Evolutionary conservation across 2,329 filamentous ascomycete species (phyloP).

Genomic region (Canariomyces notabilis): DNA sequence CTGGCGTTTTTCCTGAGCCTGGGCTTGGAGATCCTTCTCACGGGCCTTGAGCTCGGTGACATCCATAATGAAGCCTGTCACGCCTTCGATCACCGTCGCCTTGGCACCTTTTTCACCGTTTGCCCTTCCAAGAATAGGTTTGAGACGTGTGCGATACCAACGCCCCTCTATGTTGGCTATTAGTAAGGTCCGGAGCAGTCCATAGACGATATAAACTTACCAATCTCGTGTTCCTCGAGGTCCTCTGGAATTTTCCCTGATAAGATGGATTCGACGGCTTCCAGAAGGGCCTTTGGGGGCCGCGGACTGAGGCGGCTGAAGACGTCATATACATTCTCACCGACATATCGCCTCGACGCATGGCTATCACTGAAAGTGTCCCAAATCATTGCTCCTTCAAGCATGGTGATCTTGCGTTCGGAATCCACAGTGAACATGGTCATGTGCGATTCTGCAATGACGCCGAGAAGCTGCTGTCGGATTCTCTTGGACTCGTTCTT

Average conservation of each 20-base stretch:
- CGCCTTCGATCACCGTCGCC: slow-evolving; percentile 58
- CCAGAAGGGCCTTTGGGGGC: slow-evolving; percentile 42
- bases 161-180: slow-evolving; percentile 42
- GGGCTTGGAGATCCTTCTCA: slow-evolving; percentile 57
- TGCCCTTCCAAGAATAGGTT: slow-evolving; percentile 58
- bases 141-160: slow-evolving; percentile 67
- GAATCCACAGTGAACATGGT: slow-evolving; percentile 70
- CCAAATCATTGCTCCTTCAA: slow-evolving; percentile 64
- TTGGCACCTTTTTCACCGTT: slow-evolving; percentile 45
- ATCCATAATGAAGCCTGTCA: slow-evolving; percentile 76
- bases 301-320: slow-evolving; percentile 48
- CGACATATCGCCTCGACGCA: slow-evolving; percentile 48
- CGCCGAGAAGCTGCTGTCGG: slow-evolving; percentile 65
- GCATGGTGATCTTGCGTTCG: slow-evolving; percentile 57
- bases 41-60: slow-evolving; percentile 66
- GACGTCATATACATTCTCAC: slow-evolving; percentile 59
- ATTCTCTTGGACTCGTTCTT: slow-evolving; percentile 61
- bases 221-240: slow-evolving; percentile 58
- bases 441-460: slow-evolving; percentile 69
- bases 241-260: slow-evolving; percentile 56
- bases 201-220: slow-evolving; percentile 30
- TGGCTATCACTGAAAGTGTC: slow-evolving; percentile 37
- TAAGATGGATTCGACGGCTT: slow-evolving; percentile 60
- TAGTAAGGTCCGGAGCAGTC: background rate
- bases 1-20: slow-evolving; percentile 64